Conservation (phyloP, 805 yeast species). For the Blastobotrys parvus region DNA sequence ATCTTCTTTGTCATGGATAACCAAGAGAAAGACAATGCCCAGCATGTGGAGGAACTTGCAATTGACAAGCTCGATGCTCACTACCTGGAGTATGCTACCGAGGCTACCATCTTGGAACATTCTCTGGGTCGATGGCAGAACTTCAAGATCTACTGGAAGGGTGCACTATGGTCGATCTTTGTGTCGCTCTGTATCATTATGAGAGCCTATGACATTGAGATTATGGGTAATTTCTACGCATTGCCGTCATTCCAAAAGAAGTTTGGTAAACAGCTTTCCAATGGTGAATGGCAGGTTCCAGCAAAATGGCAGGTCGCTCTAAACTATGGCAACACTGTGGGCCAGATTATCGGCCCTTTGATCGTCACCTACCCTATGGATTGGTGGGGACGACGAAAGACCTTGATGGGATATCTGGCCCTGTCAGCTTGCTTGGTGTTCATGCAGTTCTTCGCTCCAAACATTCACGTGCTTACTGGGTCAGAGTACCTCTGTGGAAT, state of each 20-base stretch:
- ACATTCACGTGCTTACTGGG: constrained; percentile 28
- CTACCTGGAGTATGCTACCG: too few species aligned
- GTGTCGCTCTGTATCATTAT: too few species aligned
- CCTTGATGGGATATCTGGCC: constrained; percentile 31
- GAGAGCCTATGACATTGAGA: too few species aligned
- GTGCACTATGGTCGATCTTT: too few species aligned
- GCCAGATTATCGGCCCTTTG: constrained; percentile 39
- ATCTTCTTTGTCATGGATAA: too few species aligned
- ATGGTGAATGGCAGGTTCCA: constrained; percentile 10
- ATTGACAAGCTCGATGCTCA: too few species aligned
- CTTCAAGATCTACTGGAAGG: too few species aligned
- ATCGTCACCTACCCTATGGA: constrained; percentile 38
- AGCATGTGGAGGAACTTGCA: too few species aligned
- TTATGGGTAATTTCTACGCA: constrained; percentile 36
- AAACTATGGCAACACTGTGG: constrained; percentile 23
- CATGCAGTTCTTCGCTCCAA: constrained; percentile 36
- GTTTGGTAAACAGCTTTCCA: constrained; percentile 17
- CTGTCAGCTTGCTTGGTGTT: constrained; percentile 34
- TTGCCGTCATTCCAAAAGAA: constrained; percentile 35
- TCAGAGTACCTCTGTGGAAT: constrained; percentile 33
- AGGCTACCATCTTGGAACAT: too few species aligned
- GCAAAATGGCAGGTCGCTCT: constrained; percentile 21
- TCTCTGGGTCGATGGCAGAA: too few species aligned
- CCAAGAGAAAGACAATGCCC: too few species aligned
- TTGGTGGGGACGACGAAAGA: constrained; percentile 37